Base-by-base conservation (phyloP, 352 stramenopile genomes). In the Stramenopiles sp. region DNA sequence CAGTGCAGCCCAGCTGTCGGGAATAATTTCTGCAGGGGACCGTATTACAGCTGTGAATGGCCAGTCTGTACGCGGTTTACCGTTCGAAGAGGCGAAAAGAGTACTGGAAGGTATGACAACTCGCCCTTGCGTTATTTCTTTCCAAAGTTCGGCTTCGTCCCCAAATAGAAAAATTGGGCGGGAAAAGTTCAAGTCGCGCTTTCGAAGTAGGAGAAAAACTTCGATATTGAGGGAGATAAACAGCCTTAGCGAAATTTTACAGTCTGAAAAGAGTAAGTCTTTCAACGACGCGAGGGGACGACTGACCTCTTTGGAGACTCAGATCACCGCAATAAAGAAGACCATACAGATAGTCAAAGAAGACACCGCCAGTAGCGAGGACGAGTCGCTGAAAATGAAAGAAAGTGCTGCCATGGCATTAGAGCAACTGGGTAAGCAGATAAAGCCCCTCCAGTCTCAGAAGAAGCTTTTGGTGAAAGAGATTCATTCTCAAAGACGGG, bases 401-500 rank as follows among this genome's bases (percentile, higher is more conserved):
- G 25, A 63, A 63, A 12, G 25, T 18, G 25, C 43, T 18, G 43
- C 12, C 12, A 25, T 18, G 25, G 43, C 43, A 25, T 63, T 63
- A 12, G 43, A 25, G 43, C 12, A 63, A 63, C 25, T 63, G 25
- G 25, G 43, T 63, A 25, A 63, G 43, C 43, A 63, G 25, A 63
- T 63, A 12, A 63, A 63, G 25, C 43, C 43, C 12, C 25, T 63
- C 12, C 25, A 18, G 25, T 12, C 43, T 63, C 43, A 63, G 43
- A 63, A 63, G 43, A 63, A 63, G 43, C 25, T 63, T 18, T 63
- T 63, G 43, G 43, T 63, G 43, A 63, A 63, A 63, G 43, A 63
- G 25, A 25, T 63, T 63, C 43, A 63, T 63, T 12, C 25, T 12
- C 43, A 63, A 63, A 12, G 43, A 18, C 12, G 43, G 43, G 43